Conservation (phyloP, 2,329 filamentous ascomycete genomes). For the Dichotomopilus funicola region DNA sequence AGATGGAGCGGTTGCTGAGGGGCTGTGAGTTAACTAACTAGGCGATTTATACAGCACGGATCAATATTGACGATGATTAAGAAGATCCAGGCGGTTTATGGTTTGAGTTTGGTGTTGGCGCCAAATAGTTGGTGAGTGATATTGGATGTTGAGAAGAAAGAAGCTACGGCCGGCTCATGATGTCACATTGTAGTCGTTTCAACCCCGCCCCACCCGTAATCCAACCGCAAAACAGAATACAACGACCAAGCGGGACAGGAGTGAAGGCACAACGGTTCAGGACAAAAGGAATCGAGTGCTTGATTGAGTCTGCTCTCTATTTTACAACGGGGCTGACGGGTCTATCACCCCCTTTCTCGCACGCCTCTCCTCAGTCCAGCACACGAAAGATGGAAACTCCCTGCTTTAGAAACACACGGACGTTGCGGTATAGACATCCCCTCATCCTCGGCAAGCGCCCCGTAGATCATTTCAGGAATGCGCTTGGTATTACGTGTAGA, state of each 20-base stretch:
- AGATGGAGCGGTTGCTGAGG: too few relatives aligned
- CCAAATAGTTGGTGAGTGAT: too few relatives aligned
- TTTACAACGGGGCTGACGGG: conserved; percentile 53
- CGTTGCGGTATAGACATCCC: conserved; percentile 27
- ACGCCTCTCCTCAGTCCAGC: conserved; percentile 42
- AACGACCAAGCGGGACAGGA: not conserved
- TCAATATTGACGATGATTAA: too few relatives aligned
- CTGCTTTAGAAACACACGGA: conserved; percentile 42
- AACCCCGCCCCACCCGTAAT: too few relatives aligned
- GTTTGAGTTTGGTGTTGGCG: too few relatives aligned
- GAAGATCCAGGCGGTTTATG: too few relatives aligned
- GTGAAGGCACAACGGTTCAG: conserved; percentile 2
- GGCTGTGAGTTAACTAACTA: too few relatives aligned
- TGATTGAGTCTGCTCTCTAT: conserved; percentile 57
- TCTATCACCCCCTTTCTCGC: conserved; percentile 36
- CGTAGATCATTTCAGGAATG: conserved; percentile 14
- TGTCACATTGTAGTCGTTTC: too few relatives aligned
- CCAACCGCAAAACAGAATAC: too few relatives aligned
- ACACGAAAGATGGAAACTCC: conserved; percentile 36
- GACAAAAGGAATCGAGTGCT: conserved; percentile 57
- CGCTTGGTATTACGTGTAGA: conserved; percentile 29
- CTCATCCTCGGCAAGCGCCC: conserved; percentile 25
- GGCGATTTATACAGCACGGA: too few relatives aligned
- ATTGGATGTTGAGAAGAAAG: too few relatives aligned
- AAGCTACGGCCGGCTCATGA: too few relatives aligned